Conservation (phyloP, 1,139 yeast species). For the Saccharomyces hybrid region DNA sequence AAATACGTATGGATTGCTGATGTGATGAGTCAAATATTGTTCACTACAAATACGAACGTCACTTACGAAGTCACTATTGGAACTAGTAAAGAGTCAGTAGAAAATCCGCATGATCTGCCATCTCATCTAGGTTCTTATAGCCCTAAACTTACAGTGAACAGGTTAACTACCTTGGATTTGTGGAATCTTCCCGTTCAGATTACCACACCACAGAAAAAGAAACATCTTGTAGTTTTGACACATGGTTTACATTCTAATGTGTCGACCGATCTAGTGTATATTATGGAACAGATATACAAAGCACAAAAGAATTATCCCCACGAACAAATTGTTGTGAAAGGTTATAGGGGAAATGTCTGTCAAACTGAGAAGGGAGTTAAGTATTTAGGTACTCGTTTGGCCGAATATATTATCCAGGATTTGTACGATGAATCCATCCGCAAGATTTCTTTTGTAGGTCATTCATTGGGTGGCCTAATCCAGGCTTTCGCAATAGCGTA, state of each 20-base stretch:
- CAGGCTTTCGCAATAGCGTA: constrained; percentile 89
- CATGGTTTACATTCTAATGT: constrained; percentile 89
- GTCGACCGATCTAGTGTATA: constrained; percentile 76
- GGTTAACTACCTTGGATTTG: constrained; percentile 57
- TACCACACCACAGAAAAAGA: constrained; percentile 7
- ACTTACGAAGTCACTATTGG: constrained; percentile 64
- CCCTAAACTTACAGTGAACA: constrained; percentile 38
- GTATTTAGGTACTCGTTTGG: constrained; percentile 74
- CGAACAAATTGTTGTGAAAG: constrained; percentile 66
- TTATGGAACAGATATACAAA: constrained; percentile 69
- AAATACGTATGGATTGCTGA: constrained; percentile 73
- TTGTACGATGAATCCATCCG: constrained; percentile 41
- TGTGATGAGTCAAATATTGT: constrained; percentile 71
- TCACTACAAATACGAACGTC: constrained; percentile 60
- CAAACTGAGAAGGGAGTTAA: constrained; percentile 85
- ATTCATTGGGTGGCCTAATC: constrained; percentile 82
- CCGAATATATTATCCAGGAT: constrained; percentile 61
- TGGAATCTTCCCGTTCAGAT: constrained; percentile 61
- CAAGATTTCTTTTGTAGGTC: constrained; percentile 78
- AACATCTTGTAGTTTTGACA: constrained; percentile 39
- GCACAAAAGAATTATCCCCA: constrained; percentile 36
- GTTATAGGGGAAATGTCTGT: constrained; percentile 75
- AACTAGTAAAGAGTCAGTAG: constrained; percentile 37
- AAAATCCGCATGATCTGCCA: constrained; percentile 9
- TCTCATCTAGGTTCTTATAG: constrained; percentile 20